These are phyloP conservation scores for Chlorencoelia australis DNA, from an alignment of 2,329 filamentous ascomycete species.

Conservation along the genomic window DNA sequence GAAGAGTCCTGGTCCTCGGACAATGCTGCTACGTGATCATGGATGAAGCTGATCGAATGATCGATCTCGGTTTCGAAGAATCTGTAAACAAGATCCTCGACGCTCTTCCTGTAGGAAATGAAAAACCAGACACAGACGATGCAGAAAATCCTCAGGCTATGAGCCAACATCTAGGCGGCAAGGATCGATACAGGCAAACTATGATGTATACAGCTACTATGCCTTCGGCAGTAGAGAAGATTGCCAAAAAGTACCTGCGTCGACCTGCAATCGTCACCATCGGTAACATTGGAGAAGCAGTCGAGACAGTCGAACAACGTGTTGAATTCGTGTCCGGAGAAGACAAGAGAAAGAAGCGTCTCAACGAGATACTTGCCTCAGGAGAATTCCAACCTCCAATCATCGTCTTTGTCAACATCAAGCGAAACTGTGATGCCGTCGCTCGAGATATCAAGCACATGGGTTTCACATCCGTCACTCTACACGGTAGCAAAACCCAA, in stretches of 20 bases:
- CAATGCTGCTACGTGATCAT: slow-evolving; percentile 99
- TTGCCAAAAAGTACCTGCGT: slow-evolving; percentile 92
- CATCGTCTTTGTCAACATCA: slow-evolving; percentile 99
- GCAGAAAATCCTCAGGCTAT: slow-evolving; percentile 83
- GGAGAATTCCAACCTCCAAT: slow-evolving; percentile 78
- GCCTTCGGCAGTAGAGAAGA: slow-evolving; percentile 84
- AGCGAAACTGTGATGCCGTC: slow-evolving; percentile 93
- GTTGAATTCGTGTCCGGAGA: slow-evolving; percentile 87
- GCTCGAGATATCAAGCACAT: slow-evolving; percentile 89
- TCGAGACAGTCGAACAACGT: slow-evolving; percentile 94
- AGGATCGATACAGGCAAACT: slow-evolving; percentile 82
- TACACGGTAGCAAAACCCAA: slow-evolving; percentile 95
- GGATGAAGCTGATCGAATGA: slow-evolving; percentile 99
- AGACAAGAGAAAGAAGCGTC: slow-evolving; percentile 91
- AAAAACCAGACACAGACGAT: slow-evolving; percentile 89
- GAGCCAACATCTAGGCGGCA: slow-evolving; percentile 64
- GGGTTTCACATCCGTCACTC: slow-evolving; percentile 80
- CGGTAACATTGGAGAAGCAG: slow-evolving; percentile 87
- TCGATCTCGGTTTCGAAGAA: slow-evolving; percentile 95
- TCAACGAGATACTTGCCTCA: slow-evolving; percentile 79
- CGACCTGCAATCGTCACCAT: slow-evolving; percentile 91
- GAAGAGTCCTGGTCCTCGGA: slow-evolving; percentile 79
- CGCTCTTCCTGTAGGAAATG: slow-evolving; percentile 81
- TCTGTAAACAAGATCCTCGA: slow-evolving; percentile 96
- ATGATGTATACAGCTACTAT: slow-evolving; percentile 99